Conservation (phyloP, 139 green algal species). For the Tetradesmus lagerheimii region DNA sequence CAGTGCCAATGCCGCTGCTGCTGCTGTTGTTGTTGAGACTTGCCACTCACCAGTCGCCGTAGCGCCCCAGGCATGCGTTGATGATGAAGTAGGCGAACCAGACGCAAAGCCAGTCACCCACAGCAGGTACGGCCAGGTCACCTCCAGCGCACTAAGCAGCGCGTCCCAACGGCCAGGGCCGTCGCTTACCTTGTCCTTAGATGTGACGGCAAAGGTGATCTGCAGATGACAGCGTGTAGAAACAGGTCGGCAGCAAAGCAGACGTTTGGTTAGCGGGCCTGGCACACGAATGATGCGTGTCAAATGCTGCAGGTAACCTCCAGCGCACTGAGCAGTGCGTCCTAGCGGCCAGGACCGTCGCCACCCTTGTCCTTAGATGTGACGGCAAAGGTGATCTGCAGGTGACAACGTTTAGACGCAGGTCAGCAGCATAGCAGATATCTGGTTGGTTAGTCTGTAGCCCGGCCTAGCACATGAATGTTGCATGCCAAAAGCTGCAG, state of each 20-base stretch:
- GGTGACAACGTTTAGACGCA: too few relatives aligned
- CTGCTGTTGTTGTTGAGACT: neutral
- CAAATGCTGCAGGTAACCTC: neutral
- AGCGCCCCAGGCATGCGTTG: neutral
- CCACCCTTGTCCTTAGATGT: neutral
- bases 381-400: conserved; percentile 24
- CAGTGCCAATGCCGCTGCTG: neutral
- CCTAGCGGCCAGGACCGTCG: neutral
- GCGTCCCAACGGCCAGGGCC: neutral
- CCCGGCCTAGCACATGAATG: too few relatives aligned
- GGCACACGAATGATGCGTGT: too few relatives aligned
- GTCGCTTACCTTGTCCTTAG: neutral
- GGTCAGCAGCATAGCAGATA: too few relatives aligned
- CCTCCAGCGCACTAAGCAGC: neutral
- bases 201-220: conserved; percentile 23
- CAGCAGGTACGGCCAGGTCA: conserved; percentile 22
- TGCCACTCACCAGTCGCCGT: neutral
- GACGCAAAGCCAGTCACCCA: neutral
- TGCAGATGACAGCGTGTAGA: too few relatives aligned
- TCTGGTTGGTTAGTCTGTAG: too few relatives aligned
- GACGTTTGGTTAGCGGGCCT: too few relatives aligned
- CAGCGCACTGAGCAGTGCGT: neutral
- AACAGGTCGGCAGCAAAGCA: too few relatives aligned
- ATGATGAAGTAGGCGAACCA: neutral
- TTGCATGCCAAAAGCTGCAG: too few relatives aligned